Percentiles rank a stretch among this genome's conserved stretches.
Evolutionary conservation across 164 flowering plant species (phyloP).

Genomic region (Aristolochia contorta): DNA sequence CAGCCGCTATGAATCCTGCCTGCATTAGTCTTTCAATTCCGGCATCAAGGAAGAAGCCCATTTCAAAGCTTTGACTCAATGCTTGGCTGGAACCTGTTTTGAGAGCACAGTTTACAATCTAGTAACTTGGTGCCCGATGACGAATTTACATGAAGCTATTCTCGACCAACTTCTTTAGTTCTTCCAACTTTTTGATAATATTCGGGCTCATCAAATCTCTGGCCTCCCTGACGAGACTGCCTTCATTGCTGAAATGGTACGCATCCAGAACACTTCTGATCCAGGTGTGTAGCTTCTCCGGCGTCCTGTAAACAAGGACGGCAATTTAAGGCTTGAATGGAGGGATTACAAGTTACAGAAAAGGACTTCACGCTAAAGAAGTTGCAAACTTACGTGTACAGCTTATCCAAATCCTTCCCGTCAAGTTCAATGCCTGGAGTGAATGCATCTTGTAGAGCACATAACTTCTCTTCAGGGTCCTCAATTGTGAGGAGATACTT

Average conservation of each 20-base stretch:
- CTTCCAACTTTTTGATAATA: slow-evolving; percentile 38
- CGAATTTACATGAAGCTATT: slow-evolving; percentile 39
- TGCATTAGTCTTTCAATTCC: too few species aligned
- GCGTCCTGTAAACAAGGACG: slow-evolving; percentile 37
- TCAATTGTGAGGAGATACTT: slow-evolving; percentile 77
- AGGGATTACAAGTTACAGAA: not conserved
- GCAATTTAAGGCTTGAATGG: not conserved
- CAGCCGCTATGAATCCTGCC: too few species aligned
- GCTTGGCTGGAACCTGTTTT: not conserved
- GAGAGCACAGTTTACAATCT: not conserved
- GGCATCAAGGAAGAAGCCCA: too few species aligned
- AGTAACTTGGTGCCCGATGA: not conserved
- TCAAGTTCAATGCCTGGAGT: slow-evolving; percentile 86
- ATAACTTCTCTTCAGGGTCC: slow-evolving; percentile 57
- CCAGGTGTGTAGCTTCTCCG: slow-evolving; percentile 55
- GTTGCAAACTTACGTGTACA: slow-evolving; percentile 65
- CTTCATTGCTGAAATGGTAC: slow-evolving; percentile 49
- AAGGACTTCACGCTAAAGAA: not conserved
- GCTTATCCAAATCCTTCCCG: slow-evolving; percentile 54
- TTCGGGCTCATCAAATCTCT: slow-evolving; percentile 56
- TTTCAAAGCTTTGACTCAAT: too few species aligned
- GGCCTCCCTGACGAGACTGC: slow-evolving; percentile 49
- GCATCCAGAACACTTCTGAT: slow-evolving; percentile 52
- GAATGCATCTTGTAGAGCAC: slow-evolving; percentile 70
- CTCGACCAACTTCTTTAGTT: slow-evolving; percentile 37